These are phyloP conservation scores for Psilocybe sp. DNA, from an alignment of 768 basidiomycete species.

Conservation along the genomic window DNA sequence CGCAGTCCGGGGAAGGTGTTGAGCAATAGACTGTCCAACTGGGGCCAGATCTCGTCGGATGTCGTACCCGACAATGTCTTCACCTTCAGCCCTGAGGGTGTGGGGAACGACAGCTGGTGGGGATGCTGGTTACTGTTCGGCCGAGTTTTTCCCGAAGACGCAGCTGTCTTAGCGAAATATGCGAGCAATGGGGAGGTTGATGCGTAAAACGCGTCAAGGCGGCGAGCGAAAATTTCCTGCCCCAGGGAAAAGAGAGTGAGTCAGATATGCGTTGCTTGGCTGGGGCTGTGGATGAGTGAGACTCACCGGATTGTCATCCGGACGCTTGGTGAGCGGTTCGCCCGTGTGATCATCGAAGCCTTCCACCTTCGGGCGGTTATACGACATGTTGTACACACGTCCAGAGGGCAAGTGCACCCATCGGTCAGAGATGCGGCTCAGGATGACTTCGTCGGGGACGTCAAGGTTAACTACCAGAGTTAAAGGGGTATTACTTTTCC, in stretches of 20 bases:
- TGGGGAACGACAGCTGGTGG: constrained; percentile 47
- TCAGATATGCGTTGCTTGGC: constrained; percentile 4
- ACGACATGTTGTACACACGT: constrained; percentile 86
- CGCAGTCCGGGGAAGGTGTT: constrained; percentile 56
- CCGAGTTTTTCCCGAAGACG: constrained; percentile 20
- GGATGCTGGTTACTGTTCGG: constrained; percentile 41
- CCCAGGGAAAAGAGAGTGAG: constrained; percentile 4
- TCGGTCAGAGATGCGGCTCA: constrained; percentile 84
- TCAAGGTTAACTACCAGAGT: constrained; percentile 84
- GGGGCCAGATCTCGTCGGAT: constrained; percentile 89
- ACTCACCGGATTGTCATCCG: constrained; percentile 86
- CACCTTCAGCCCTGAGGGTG: constrained; percentile 46
- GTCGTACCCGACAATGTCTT: constrained; percentile 68
- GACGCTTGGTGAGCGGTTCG: constrained; percentile 81
- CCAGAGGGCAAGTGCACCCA: constrained; percentile 89
- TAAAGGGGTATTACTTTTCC: constrained; percentile 61
- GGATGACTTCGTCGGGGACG: constrained; percentile 84
- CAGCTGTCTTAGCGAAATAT: constrained; percentile 51
- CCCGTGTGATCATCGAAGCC: constrained; percentile 87
- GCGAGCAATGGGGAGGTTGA: constrained; percentile 79
- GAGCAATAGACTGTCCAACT: constrained; percentile 62
- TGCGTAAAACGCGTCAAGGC: constrained; percentile 73
- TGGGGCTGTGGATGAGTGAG: not conserved
- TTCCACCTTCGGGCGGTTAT: constrained; percentile 77
- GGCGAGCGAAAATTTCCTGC: constrained; percentile 76